These are phyloP conservation scores for Apiotrichum siamense DNA, from an alignment of 1,284 basidiomycete genomes.

Conservation along the genomic window DNA sequence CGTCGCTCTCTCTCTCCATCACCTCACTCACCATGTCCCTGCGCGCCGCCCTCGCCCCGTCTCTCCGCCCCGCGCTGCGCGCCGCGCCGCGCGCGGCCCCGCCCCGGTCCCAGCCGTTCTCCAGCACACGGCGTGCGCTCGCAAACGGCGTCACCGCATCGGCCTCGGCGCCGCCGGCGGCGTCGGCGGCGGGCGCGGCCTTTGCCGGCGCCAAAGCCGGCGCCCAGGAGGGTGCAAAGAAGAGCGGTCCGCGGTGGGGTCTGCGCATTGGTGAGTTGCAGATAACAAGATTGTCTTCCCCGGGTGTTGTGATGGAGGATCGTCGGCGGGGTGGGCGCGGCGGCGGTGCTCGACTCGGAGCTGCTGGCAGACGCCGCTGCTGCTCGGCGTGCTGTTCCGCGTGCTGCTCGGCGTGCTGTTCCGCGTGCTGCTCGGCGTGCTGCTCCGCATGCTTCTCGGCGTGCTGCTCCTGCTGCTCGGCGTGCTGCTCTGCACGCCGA, in stretches of 20 bases:
- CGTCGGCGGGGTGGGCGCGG: not conserved
- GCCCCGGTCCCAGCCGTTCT: not conserved
- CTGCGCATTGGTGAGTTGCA: not conserved
- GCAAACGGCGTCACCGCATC: no score
- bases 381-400: no score
- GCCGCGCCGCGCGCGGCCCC: not conserved
- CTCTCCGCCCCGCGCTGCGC: conserved; percentile 4
- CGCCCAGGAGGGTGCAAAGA: not conserved
- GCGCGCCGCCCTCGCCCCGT: conserved; percentile 1
- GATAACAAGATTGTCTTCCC: not conserved
- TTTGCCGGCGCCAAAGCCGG: not conserved
- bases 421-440: no score
- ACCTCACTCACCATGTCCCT: conserved; percentile 4
- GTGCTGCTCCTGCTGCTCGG: no score
- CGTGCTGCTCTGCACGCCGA: no score
- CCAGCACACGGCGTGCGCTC: no score
- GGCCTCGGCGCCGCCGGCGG: no score
- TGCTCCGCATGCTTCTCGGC: no score
- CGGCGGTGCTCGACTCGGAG: not conserved
- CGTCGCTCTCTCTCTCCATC: not conserved
- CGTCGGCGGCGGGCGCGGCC: not conserved
- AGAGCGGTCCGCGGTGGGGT: not conserved
- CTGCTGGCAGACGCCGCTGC: no score
- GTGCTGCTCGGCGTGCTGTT: no score
- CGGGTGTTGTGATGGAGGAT: not conserved